A percentile compares a stretch with the other conserved stretches of the same genome.
Conservation (phyloP, 176 grass and related monocot genomes). For the Pontederia paniculata region DNA sequence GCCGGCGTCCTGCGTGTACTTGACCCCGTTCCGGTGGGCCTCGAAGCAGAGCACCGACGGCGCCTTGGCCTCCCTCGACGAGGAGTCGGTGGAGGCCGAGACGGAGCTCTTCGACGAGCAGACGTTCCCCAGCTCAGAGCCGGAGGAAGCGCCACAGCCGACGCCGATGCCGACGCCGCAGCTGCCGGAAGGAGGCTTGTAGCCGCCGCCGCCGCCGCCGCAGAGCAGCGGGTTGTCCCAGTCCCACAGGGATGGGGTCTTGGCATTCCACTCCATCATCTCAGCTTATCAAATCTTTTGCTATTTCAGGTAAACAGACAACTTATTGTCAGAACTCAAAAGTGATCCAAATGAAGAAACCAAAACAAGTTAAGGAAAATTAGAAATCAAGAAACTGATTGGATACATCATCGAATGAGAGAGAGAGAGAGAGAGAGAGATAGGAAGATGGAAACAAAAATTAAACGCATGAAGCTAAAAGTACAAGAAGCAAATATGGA, state of each 20-base stretch:
- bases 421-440: too few relatives aligned
- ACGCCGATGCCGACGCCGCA: not conserved
- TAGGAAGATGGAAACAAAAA: too few relatives aligned
- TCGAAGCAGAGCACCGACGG: not conserved
- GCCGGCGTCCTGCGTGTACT: not conserved
- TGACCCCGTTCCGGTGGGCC: not conserved
- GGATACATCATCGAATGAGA: too few relatives aligned
- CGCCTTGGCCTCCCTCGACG: constrained; percentile 6
- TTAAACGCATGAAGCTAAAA: too few relatives aligned
- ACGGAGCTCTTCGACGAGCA: constrained; percentile 11
- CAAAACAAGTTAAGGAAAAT: too few relatives aligned
- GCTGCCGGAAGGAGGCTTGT: not conserved
- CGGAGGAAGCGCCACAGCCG: constrained; percentile 3
- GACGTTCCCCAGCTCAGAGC: constrained; percentile 13
- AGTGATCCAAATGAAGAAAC: too few relatives aligned
- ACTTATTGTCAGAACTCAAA: too few relatives aligned
- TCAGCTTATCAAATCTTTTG: not conserved
- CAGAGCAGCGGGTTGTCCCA: constrained; percentile 39
- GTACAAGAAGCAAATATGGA: too few relatives aligned
- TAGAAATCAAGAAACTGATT: too few relatives aligned
- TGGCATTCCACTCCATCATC: constrained; percentile 51
- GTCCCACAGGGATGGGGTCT: constrained; percentile 60
- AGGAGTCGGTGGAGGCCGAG: constrained; percentile 24
- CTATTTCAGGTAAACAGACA: too few relatives aligned
- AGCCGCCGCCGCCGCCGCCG: not conserved